Percentiles rank a stretch among this genome's conserved stretches.
phyloP scores from a whole-genome alignment of 805 yeast genomes.

The Metschnikowia drakensbergensis region DNA sequence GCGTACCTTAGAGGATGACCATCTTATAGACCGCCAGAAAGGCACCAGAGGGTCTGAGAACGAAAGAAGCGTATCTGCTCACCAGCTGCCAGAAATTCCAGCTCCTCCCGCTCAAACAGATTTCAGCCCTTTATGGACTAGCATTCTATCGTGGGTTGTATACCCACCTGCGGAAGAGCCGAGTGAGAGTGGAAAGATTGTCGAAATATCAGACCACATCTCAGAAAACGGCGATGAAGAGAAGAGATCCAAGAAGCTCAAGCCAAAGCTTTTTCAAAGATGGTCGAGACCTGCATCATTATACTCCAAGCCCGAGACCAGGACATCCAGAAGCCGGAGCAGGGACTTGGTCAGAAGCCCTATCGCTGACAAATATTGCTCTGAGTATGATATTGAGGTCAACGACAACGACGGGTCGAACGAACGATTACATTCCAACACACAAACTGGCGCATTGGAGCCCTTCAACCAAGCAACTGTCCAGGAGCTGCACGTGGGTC shows the following conservation, averaged over 20 bases:
- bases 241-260: not conserved
- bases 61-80: not conserved
- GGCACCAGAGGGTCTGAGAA: constrained; percentile 1
- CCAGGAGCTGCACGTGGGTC: not conserved
- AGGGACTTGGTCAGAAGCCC: constrained; percentile 1
- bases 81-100: not conserved
- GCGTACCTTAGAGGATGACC: constrained; percentile 4
- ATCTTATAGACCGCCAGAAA: constrained; percentile 7
- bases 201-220: constrained; percentile 13
- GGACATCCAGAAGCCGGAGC: not conserved
- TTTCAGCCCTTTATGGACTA: constrained; percentile 38
- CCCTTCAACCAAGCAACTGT: constrained; percentile 8
- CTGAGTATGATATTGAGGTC: constrained; percentile 30
- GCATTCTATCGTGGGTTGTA: constrained; percentile 34
- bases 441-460: constrained; percentile 31
- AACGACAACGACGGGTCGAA: constrained; percentile 21
- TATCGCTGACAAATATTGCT: not conserved
- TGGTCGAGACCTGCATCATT: constrained; percentile 3
- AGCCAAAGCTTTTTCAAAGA: not conserved
- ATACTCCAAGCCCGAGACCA: not conserved
- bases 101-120: not conserved
- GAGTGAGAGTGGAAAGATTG: constrained; percentile 6
- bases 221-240: not conserved
- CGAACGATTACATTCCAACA: constrained; percentile 31
- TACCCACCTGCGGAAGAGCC: constrained; percentile 15